These are phyloP conservation scores for Kwoniella mangroviensis DNA, from an alignment of 768 basidiomycete genomes.

Conservation along the genomic window DNA sequence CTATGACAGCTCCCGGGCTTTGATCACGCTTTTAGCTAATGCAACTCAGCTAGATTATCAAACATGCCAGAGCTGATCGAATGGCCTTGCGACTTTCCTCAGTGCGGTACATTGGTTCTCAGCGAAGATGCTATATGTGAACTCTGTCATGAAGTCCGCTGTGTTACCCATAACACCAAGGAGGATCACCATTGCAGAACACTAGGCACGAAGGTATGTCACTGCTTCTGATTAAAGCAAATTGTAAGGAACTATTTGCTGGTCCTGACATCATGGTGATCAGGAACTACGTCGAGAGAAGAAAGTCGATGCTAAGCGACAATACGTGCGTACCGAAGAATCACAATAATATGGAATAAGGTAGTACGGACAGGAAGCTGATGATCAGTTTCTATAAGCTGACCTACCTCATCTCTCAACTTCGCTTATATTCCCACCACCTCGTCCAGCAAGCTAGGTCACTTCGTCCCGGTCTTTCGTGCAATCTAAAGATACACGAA, in stretches of 20 bases:
- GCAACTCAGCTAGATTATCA: neutral
- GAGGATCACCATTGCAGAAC: neutral
- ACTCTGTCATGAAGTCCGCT: slow-evolving; percentile 7
- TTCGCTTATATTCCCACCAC: neutral
- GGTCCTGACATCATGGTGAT: neutral
- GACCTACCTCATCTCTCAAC: neutral
- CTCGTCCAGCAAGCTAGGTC: neutral
- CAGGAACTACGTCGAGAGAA: too few relatives aligned
- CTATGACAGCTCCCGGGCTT: too few relatives aligned
- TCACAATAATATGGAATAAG: neutral
- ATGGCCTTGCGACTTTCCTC: slow-evolving; percentile 1
- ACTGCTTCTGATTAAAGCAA: too few relatives aligned
- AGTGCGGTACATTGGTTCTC: neutral
- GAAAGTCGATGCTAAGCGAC: neutral
- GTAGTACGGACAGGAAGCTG: too few relatives aligned
- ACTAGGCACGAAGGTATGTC: too few relatives aligned
- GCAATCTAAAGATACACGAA: slow-evolving; percentile 5
- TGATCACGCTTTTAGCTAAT: too few relatives aligned
- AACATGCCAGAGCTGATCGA: slow-evolving; percentile 21
- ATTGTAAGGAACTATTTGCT: too few relatives aligned
- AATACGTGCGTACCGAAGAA: too few relatives aligned
- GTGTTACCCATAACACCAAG: neutral
- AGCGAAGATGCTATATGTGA: slow-evolving; percentile 6
- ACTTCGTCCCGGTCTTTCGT: slow-evolving; percentile 1
- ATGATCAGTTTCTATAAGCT: neutral